Percentiles rank a stretch among this genome's conserved stretches.
Conservation (phyloP, 2,329 filamentous ascomycete species). For the Nigrospora sphaerica region DNA sequence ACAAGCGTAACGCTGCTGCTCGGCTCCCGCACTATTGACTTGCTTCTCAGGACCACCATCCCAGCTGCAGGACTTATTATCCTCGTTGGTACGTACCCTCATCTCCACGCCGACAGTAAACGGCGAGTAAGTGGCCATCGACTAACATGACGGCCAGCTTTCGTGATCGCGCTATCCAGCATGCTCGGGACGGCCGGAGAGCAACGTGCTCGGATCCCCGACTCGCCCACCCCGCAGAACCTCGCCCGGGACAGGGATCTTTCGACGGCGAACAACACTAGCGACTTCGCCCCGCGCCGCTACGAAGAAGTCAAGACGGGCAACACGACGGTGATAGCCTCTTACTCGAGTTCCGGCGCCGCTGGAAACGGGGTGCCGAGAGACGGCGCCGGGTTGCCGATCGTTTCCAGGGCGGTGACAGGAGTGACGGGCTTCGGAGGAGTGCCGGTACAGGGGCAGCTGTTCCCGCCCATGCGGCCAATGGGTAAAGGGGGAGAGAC, state of each 20-base stretch:
- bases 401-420: constrained; percentile 28
- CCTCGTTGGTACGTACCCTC: constrained; percentile 36
- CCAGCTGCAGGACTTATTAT: constrained; percentile 43
- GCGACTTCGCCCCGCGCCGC: constrained; percentile 34
- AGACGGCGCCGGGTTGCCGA: constrained; percentile 22
- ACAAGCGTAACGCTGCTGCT: constrained; percentile 44
- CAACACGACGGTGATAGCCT: constrained; percentile 27
- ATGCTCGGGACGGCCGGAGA: constrained; percentile 22
- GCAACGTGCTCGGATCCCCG: constrained; percentile 22
- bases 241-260: constrained; percentile 29
- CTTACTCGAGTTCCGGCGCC: constrained; percentile 12
- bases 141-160: constrained; percentile 15
- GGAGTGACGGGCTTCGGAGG: constrained; percentile 29
- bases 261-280: constrained; percentile 30
- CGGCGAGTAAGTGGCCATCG: not conserved
- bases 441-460: constrained; percentile 29
- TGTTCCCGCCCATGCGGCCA: constrained; percentile 33
- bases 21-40: constrained; percentile 32
- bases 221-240: constrained; percentile 31
- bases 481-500: constrained; percentile 4
- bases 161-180: constrained; percentile 31
- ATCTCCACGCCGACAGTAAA: not conserved
- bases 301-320: constrained; percentile 41
- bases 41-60: constrained; percentile 40
- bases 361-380: not conserved